Evolutionary conservation across 441 rosid genomes (phyloP).

Genomic region (Codiaeum variegatum): DNA sequence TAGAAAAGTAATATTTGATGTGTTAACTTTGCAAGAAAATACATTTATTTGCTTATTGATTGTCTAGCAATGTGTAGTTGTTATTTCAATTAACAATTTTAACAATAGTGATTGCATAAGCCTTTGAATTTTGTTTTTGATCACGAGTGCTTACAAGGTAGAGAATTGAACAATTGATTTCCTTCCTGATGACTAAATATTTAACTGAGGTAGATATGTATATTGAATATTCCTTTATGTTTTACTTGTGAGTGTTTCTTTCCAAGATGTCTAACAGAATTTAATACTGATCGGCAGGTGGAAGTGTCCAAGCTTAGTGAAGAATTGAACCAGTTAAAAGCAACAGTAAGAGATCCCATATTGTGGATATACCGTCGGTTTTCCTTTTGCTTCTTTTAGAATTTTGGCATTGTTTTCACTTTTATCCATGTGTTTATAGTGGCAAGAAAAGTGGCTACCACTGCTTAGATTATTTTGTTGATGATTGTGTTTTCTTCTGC

Average conservation of each 20-base stretch:
- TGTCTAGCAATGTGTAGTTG: not conserved
- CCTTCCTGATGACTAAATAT: not conserved
- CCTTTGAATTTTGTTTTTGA: not conserved
- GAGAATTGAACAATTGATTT: not conserved
- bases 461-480: not conserved
- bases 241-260: not conserved
- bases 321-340: slow-evolving; percentile 51
- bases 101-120: not conserved
- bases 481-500: not conserved
- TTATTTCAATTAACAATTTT: not conserved
- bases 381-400: not conserved
- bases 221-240: not conserved
- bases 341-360: slow-evolving; percentile 36
- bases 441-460: not conserved
- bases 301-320: slow-evolving; percentile 62
- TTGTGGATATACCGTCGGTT: not conserved
- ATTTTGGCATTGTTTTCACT: not conserved
- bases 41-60: no score
- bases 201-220: not conserved
- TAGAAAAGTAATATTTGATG: no score
- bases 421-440: not conserved
- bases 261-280: slow-evolving; percentile 2
- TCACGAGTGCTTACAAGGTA: not conserved
- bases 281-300: slow-evolving; percentile 42
- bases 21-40: no score